Conservation (phyloP, 352 stramenopile species). For the Sclerospora graminicola region DNA sequence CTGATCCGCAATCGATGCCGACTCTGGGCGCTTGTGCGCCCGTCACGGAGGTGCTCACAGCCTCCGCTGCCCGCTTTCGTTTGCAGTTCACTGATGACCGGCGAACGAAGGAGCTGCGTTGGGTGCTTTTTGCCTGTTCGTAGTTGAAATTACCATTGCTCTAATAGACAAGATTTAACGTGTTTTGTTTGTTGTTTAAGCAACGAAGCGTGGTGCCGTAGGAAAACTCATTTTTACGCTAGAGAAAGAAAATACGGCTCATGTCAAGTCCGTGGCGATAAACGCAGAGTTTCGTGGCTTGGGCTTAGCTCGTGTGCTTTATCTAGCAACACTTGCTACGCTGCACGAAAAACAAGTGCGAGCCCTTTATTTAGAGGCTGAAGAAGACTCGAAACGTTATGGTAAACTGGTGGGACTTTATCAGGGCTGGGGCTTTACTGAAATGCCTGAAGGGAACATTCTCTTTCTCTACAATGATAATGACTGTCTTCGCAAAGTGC, state of each 20-base stretch:
- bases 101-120: conserved; percentile 64
- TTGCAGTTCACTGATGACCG: conserved; percentile 63
- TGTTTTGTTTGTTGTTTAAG: conserved; percentile 52
- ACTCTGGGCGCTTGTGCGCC: conserved; percentile 23
- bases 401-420: conserved; percentile 64
- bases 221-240: conserved; percentile 81
- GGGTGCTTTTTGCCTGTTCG: conserved; percentile 67
- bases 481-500: conserved; percentile 78
- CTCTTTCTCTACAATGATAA: conserved; percentile 80
- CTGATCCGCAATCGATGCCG: neutral
- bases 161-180: conserved; percentile 50
- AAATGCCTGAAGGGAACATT: conserved; percentile 45
- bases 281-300: conserved; percentile 56
- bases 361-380: conserved; percentile 46
- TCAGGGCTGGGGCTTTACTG: conserved; percentile 51
- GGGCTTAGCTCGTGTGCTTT: conserved; percentile 67
- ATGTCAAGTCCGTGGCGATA: conserved; percentile 72
- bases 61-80: conserved; percentile 38
- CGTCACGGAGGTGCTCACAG: conserved; percentile 35
- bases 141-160: neutral
- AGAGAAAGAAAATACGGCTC: conserved; percentile 37
- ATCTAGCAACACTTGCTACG: conserved; percentile 58
- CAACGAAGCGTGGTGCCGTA: conserved; percentile 42
- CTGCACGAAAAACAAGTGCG: conserved; percentile 42
- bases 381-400: conserved; percentile 54